These are phyloP conservation scores for Sugiyamaella floridensis DNA, from an alignment of 805 yeast genomes.

Conservation along the genomic window DNA sequence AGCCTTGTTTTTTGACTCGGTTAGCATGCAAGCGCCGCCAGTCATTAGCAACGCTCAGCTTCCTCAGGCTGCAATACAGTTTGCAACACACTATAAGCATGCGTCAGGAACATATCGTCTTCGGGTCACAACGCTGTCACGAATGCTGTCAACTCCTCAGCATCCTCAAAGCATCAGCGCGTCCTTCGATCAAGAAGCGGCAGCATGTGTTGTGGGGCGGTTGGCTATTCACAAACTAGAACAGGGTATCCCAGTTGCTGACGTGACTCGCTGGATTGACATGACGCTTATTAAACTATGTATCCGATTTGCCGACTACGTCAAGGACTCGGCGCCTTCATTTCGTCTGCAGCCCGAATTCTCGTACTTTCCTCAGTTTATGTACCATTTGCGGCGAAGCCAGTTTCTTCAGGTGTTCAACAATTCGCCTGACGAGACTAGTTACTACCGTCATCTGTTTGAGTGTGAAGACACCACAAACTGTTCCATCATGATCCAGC, in stretches of 20 bases:
- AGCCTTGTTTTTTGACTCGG: constrained; percentile 75
- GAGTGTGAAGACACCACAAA: constrained; percentile 82
- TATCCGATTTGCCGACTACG: constrained; percentile 79
- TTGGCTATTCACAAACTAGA: constrained; percentile 70
- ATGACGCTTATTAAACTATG: constrained; percentile 75
- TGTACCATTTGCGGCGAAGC: constrained; percentile 86
- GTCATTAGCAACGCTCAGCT: constrained; percentile 18
- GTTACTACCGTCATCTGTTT: constrained; percentile 84
- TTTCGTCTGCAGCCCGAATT: constrained; percentile 74
- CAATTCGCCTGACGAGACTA: constrained; percentile 95
- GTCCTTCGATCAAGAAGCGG: constrained; percentile 94
- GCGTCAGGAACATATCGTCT: constrained; percentile 76
- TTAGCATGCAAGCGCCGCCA: constrained; percentile 25
- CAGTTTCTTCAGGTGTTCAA: constrained; percentile 90
- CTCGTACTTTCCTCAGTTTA: constrained; percentile 85
- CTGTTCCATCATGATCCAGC: constrained; percentile 93
- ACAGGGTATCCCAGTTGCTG: constrained; percentile 75
- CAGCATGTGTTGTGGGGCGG: constrained; percentile 82
- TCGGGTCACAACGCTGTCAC: constrained; percentile 76
- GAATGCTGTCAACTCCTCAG: constrained; percentile 38
- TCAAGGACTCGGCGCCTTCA: constrained; percentile 69
- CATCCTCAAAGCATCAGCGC: constrained; percentile 33
- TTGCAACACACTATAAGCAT: constrained; percentile 82
- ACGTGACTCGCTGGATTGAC: constrained; percentile 87
- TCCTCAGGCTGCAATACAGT: constrained; percentile 50